A percentile compares a stretch with the other conserved stretches of the same genome.
Evolutionary conservation across 345 rosid species (phyloP).

Genomic region (Eucalyptus tenuipes): DNA sequence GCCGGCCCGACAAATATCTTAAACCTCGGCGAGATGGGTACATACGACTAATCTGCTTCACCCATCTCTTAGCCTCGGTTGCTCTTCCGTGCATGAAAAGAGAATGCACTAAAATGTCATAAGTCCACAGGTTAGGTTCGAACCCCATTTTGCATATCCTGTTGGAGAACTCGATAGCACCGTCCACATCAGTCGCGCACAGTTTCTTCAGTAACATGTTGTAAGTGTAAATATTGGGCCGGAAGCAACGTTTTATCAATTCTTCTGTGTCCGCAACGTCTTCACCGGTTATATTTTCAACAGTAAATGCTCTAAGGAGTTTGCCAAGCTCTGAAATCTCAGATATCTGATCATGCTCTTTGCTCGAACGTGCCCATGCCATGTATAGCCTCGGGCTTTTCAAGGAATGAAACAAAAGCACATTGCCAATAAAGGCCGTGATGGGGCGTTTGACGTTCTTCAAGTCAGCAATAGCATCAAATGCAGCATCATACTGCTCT

Average conservation of each 20-base stretch:
- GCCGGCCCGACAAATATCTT: not conserved
- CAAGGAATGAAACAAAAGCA: slow-evolving; percentile 44
- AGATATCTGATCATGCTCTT: slow-evolving; percentile 20
- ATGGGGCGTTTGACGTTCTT: slow-evolving; percentile 32
- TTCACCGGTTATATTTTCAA: slow-evolving; percentile 7
- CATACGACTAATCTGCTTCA: slow-evolving; percentile 7
- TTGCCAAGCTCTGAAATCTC: slow-evolving; percentile 35
- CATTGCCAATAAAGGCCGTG: slow-evolving; percentile 68
- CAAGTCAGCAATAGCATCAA: slow-evolving; percentile 37
- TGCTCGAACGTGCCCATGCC: slow-evolving; percentile 43
- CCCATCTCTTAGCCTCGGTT: slow-evolving; percentile 23
- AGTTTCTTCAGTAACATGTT: slow-evolving; percentile 50
- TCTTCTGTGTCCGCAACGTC: slow-evolving; percentile 33
- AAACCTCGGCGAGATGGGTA: not conserved
- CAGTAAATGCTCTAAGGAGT: slow-evolving; percentile 55
- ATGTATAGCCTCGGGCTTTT: slow-evolving; percentile 29
- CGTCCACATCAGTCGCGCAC: slow-evolving; percentile 14
- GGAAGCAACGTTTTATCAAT: slow-evolving; percentile 50
- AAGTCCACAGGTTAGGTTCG: slow-evolving; percentile 52
- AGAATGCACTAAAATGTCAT: slow-evolving; percentile 21
- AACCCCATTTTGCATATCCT: slow-evolving; percentile 41
- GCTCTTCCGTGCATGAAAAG: slow-evolving; percentile 16
- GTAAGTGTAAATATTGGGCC: slow-evolving; percentile 37
- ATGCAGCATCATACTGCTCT: slow-evolving; percentile 21
- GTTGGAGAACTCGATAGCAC: slow-evolving; percentile 30